phyloP scores from a whole-genome alignment of 768 basidiomycete species.

The Leccinum broughii region DNA sequence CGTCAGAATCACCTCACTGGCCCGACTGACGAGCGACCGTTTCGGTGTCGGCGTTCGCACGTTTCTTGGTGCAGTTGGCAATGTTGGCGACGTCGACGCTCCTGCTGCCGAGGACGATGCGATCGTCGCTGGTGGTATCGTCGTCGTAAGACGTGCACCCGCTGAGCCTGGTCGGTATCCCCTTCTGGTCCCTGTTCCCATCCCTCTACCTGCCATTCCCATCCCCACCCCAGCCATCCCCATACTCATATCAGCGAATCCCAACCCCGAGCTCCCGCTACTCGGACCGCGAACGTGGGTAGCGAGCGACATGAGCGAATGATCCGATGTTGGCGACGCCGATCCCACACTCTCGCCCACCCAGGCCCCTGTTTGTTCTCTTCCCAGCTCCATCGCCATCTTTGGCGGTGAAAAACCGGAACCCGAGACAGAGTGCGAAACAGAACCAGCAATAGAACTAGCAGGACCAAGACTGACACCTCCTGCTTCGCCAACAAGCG shows the following conservation, averaged over 20 bases:
- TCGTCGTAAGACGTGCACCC: conserved; percentile 21
- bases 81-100: not conserved
- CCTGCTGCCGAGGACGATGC: too few species aligned
- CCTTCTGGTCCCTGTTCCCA: too few species aligned
- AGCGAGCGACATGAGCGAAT: conserved; percentile 20
- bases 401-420: not conserved
- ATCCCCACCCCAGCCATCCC: not conserved
- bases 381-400: not conserved
- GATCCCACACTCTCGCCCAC: not conserved
- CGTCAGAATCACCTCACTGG: conserved; percentile 28
- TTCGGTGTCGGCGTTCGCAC: not conserved
- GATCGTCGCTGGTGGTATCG: not conserved
- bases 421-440: not conserved
- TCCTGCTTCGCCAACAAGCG: not conserved
- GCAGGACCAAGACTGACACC: not conserved
- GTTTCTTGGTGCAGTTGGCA: not conserved
- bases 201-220: not conserved
- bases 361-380: not conserved
- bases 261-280: not conserved
- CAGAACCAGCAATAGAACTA: not conserved
- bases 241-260: not conserved
- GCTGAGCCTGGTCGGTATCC: conserved; percentile 27
- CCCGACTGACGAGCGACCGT: not conserved
- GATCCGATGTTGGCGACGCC: conserved; percentile 11
- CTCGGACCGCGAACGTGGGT: conserved; percentile 9